Evolutionary conservation across 805 yeast species (phyloP).

Genomic region (Suhomyces vadensis): DNA sequence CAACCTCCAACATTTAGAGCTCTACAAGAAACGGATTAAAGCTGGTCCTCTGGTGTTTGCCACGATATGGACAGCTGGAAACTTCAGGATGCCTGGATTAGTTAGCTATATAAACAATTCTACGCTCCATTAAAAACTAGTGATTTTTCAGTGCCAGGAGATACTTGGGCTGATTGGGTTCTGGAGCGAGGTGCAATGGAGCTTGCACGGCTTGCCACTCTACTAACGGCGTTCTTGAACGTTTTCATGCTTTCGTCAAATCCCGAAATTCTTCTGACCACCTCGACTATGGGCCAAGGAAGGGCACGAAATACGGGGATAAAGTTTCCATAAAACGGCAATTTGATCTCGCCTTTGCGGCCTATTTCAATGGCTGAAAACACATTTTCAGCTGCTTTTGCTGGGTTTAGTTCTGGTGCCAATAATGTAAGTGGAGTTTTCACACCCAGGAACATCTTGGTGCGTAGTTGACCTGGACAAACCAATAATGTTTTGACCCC

Average conservation of each 20-base stretch:
- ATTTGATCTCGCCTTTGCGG: constrained; percentile 62
- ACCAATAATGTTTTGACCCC: constrained; percentile 74
- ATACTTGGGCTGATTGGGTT: neutral
- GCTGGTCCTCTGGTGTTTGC: neutral
- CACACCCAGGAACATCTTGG: constrained; percentile 73
- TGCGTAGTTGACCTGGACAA: constrained; percentile 85
- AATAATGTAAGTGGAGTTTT: constrained; percentile 68
- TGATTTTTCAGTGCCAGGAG: too few relatives aligned
- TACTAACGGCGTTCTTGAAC: constrained; percentile 17
- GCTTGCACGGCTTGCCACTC: constrained; percentile 13
- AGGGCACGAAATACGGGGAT: constrained; percentile 69
- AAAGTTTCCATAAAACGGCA: constrained; percentile 76
- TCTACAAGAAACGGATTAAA: neutral
- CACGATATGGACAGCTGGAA: neutral
- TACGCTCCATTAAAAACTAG: too few relatives aligned
- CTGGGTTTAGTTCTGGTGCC: constrained; percentile 82
- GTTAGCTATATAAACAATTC: neutral
- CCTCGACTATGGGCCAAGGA: constrained; percentile 69
- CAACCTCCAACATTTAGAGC: neutral
- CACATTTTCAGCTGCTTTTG: constrained; percentile 60
- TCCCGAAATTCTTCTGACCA: constrained; percentile 59
- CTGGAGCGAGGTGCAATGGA: constrained; percentile 2
- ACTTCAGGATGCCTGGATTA: neutral
- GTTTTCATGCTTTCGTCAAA: constrained; percentile 57
- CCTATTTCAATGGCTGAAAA: constrained; percentile 60